phyloP scores from a whole-genome alignment of 176 grass and related monocot genomes.

The Juncus inflexus region DNA sequence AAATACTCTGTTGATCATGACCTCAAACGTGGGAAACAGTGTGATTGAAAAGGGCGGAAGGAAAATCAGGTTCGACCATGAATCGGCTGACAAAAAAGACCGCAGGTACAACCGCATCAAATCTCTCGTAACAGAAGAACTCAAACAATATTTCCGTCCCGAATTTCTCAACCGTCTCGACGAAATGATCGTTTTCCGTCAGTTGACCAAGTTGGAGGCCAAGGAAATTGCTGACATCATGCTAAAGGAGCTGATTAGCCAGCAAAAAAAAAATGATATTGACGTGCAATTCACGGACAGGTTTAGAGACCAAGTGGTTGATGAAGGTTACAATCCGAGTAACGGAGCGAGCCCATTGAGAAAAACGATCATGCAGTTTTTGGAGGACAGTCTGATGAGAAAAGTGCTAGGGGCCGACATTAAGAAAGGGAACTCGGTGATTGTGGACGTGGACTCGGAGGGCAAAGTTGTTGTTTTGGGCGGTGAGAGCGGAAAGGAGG shows the following conservation, averaged over 20 bases:
- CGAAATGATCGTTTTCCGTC: constrained; percentile 94
- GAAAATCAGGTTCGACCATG: constrained; percentile 74
- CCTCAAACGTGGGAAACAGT: constrained; percentile 86
- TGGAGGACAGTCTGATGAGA: constrained; percentile 80
- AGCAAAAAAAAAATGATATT: constrained; percentile 70
- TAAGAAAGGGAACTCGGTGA: constrained; percentile 71
- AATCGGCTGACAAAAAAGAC: constrained; percentile 60
- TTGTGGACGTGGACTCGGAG: constrained; percentile 75
- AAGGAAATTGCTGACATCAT: constrained; percentile 88
- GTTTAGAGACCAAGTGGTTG: constrained; percentile 79
- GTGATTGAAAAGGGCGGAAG: constrained; percentile 88
- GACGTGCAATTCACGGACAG: constrained; percentile 69
- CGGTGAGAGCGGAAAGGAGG: constrained; percentile 19
- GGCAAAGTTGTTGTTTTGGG: constrained; percentile 64
- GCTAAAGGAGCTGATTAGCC: constrained; percentile 67
- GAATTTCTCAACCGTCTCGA: constrained; percentile 83
- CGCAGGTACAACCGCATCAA: constrained; percentile 90
- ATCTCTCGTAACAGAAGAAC: constrained; percentile 69
- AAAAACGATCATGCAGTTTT: constrained; percentile 77
- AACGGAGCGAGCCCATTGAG: constrained; percentile 67
- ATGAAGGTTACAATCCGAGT: constrained; percentile 79
- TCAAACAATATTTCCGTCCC: constrained; percentile 89
- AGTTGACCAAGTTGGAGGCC: constrained; percentile 73
- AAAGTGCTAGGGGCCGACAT: constrained; percentile 58
- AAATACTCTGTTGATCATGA: constrained; percentile 92